Percentiles rank a stretch among this genome's conserved stretches.
Conservation (phyloP, 306 rosid genomes). For the Calophaca sinica region DNA sequence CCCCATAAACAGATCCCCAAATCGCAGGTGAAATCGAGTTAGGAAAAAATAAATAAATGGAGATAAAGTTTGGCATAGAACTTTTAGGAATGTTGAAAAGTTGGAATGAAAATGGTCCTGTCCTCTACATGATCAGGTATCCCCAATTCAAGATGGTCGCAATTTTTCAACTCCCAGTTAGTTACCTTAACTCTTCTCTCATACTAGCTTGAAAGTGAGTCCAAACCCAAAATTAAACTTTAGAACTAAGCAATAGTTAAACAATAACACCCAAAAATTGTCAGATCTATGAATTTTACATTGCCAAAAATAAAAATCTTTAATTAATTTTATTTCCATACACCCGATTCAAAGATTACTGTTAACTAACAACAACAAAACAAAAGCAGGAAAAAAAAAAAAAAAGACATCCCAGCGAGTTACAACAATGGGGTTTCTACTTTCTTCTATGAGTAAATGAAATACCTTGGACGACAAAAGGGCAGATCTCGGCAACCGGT, state of each 20-base stretch:
- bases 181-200: too few species aligned
- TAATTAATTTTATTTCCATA: not conserved
- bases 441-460: not conserved
- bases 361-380: not conserved
- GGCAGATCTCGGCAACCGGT: constrained; percentile 39
- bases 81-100: not conserved
- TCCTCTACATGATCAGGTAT: not conserved
- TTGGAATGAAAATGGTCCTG: not conserved
- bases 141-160: too few species aligned
- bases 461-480: not conserved
- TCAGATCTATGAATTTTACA: constrained; percentile 36
- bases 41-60: not conserved
- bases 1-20: too few species aligned
- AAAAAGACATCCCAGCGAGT: not conserved
- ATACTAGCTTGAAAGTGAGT: not conserved
- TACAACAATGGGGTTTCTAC: constrained; percentile 23
- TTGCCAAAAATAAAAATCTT: not conserved
- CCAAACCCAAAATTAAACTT: not conserved
- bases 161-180: too few species aligned
- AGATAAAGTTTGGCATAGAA: not conserved
- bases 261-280: not conserved
- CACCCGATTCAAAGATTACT: not conserved
- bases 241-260: not conserved
- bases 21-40: not conserved
- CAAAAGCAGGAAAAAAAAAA: not conserved